Conservation (phyloP, 352 stramenopile species). For the Phytophthora foliorum region DNA sequence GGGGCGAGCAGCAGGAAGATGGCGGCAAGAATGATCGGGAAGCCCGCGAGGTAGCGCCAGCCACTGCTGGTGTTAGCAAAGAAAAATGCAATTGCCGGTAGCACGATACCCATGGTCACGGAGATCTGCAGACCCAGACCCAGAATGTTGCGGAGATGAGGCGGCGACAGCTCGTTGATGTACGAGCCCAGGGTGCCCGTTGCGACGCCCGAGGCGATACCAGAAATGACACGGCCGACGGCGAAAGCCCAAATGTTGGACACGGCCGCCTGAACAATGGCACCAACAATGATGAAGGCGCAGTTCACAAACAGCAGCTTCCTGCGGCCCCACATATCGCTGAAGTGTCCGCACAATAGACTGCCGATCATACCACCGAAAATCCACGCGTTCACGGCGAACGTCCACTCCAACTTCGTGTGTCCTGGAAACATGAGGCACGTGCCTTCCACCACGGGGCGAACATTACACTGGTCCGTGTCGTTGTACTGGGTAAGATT, state of each 20-base stretch:
- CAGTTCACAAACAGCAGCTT: constrained; percentile 37
- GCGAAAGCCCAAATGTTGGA: constrained; percentile 42
- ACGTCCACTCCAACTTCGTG: constrained; percentile 29
- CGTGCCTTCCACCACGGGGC: constrained; percentile 24
- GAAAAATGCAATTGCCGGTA: constrained; percentile 63
- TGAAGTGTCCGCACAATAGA: constrained; percentile 28
- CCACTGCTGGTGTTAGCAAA: constrained; percentile 57
- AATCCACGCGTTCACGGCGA: constrained; percentile 33
- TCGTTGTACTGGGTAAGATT: constrained; percentile 49
- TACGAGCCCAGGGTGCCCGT: constrained; percentile 41
- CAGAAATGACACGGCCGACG: constrained; percentile 29
- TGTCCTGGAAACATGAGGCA: constrained; percentile 34
- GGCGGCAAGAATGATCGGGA: constrained; percentile 53
- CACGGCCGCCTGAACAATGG: constrained; percentile 36
- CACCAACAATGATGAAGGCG: constrained; percentile 49
- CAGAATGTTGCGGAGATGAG: constrained; percentile 29
- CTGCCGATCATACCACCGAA: constrained; percentile 33
- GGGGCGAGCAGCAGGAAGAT: constrained; percentile 52
- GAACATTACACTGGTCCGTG: constrained; percentile 26
- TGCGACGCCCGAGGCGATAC: constrained; percentile 38
- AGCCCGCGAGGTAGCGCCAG: constrained; percentile 43
- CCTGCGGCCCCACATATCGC: constrained; percentile 29
- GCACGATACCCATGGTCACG: constrained; percentile 56
- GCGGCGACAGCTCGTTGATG: constrained; percentile 57
- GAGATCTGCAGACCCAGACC: constrained; percentile 53